phyloP scores from a whole-genome alignment of 192 early-diverging fungal species.

The Geosiphon pyriformis region DNA sequence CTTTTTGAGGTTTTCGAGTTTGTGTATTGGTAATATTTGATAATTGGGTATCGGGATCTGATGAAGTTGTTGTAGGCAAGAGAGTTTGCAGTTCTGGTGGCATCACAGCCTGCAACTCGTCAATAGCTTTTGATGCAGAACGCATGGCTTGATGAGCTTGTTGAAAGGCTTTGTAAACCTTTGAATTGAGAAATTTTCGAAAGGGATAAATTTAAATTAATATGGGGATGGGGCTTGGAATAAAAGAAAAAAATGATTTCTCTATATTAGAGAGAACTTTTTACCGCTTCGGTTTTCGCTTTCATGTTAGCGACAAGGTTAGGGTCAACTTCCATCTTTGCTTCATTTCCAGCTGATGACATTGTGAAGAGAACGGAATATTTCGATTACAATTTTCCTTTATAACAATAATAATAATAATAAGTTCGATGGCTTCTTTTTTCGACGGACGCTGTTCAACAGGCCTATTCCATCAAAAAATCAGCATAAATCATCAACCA shows the following conservation, averaged over 20 bases:
- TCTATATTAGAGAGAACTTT: neutral
- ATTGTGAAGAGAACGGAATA: neutral
- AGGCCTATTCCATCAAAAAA: neutral
- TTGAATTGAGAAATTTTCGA: too few species aligned
- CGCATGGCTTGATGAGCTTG: neutral
- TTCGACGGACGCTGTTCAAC: neutral
- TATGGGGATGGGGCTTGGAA: too few species aligned
- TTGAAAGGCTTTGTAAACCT: neutral
- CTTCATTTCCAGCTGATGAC: neutral
- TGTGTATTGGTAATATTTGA: too few species aligned
- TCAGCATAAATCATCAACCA: neutral
- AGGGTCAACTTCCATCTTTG: neutral
- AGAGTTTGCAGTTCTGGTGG: neutral
- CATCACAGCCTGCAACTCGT: neutral
- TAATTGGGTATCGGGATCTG: neutral
- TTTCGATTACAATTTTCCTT: neutral
- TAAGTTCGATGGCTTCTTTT: neutral
- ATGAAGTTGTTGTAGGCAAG: neutral
- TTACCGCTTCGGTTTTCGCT: neutral
- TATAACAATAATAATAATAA: neutral
- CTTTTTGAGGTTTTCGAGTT: neutral
- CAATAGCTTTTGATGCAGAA: neutral
- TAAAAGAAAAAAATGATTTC: neutral
- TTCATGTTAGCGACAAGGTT: neutral
- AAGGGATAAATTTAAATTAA: too few species aligned